Evolutionary conservation across 2,329 filamentous ascomycete genomes (phyloP).

Genomic region (Basipetospora chlamydospora): DNA sequence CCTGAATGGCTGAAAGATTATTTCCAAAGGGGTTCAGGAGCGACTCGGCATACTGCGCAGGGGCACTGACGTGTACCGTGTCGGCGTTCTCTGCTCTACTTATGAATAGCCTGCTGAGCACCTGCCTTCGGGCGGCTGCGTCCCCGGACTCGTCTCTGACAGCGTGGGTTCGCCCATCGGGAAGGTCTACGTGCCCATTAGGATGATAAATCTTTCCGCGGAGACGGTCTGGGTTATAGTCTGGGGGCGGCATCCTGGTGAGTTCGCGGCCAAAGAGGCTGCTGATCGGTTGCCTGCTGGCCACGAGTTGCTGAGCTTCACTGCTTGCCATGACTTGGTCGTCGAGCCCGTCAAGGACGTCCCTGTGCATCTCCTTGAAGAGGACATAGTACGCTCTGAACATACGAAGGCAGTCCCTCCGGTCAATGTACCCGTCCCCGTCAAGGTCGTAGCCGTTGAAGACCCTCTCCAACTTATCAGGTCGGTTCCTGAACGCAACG

Average conservation of each 20-base stretch:
- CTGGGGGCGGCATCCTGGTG: constrained; percentile 43
- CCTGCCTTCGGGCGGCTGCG: constrained; percentile 42
- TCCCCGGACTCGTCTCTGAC: constrained; percentile 47
- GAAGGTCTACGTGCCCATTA: constrained; percentile 50
- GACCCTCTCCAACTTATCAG: constrained; percentile 56
- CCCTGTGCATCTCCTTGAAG: constrained; percentile 76
- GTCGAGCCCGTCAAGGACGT: constrained; percentile 64
- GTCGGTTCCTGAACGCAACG: constrained; percentile 53
- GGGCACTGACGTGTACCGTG: constrained; percentile 1
- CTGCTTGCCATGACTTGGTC: constrained; percentile 64
- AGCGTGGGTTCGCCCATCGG: constrained; percentile 40
- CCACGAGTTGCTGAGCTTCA: constrained; percentile 62
- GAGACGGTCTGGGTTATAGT: constrained; percentile 38
- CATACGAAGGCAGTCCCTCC: constrained; percentile 79
- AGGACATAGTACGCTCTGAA: constrained; percentile 87
- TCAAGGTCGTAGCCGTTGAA: constrained; percentile 90
- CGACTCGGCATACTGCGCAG: constrained; percentile 10
- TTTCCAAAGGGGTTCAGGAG: constrained; percentile 12
- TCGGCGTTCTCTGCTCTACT: constrained; percentile 5
- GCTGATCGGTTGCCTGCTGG: constrained; percentile 61
- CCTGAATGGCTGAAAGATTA: constrained; percentile 5
- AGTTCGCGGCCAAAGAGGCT: constrained; percentile 60
- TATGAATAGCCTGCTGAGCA: constrained; percentile 41
- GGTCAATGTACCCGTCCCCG: constrained; percentile 68
- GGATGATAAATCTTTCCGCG: constrained; percentile 51